phyloP scores from a whole-genome alignment of 2,329 filamentous ascomycete genomes.

The Pyrenochaeta sp. region DNA sequence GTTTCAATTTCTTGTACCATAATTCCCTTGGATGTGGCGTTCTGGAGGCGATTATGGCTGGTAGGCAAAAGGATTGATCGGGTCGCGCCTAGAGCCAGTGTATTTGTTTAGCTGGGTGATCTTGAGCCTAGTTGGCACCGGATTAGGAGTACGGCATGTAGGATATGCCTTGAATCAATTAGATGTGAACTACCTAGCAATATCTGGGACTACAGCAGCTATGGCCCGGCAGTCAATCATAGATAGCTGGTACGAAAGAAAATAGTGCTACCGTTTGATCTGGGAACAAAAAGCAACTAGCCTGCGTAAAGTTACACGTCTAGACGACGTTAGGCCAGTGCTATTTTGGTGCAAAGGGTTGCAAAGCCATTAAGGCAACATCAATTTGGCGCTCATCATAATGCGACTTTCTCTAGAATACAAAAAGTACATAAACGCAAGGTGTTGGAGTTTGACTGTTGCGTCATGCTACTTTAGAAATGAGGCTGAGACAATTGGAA shows the following conservation, averaged over 20 bases:
- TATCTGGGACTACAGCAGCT: neutral
- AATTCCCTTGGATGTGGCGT: conserved; percentile 1
- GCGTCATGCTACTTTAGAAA: conserved; percentile 4
- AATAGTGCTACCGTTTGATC: neutral
- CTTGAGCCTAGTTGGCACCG: neutral
- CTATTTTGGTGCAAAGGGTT: neutral
- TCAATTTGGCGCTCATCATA: neutral
- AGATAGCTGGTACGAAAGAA: neutral
- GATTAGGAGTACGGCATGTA: conserved; percentile 1
- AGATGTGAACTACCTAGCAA: neutral
- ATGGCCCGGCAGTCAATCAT: neutral
- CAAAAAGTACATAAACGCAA: neutral
- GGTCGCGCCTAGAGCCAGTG: neutral
- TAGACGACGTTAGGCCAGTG: neutral
- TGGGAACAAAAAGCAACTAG: neutral
- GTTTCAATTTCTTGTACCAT: conserved; percentile 5
- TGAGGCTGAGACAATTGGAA: conserved; percentile 15
- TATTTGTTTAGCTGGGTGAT: neutral
- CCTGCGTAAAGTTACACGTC: neutral
- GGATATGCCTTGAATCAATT: conserved; percentile 1
- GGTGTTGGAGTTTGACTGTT: neutral
- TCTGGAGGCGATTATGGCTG: conserved; percentile 1
- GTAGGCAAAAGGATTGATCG: neutral
- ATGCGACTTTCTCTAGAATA: neutral
- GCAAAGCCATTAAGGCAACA: neutral